Evolutionary conservation across 306 rosid genomes (phyloP).

Genomic region (Malus sieversii): DNA sequence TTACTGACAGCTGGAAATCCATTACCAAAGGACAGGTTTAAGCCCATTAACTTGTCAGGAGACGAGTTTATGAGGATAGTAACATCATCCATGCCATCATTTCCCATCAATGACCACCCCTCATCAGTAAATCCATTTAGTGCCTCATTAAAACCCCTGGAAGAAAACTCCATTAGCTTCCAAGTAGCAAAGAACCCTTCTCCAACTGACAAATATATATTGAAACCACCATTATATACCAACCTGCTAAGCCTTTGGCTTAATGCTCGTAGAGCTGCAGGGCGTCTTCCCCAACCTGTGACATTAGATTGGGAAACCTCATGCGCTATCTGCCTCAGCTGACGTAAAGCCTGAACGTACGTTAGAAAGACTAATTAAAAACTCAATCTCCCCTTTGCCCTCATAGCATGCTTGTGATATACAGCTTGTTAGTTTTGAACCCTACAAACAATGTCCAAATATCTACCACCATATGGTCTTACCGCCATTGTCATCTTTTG

Average conservation of each 20-base stretch:
- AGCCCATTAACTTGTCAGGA: constrained; percentile 86
- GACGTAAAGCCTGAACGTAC: constrained; percentile 68
- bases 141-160: constrained; percentile 96
- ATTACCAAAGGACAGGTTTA: constrained; percentile 73
- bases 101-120: constrained; percentile 94
- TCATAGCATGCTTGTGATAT: not conserved
- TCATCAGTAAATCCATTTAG: constrained; percentile 94
- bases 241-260: constrained; percentile 92
- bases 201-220: not conserved
- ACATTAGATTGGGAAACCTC: constrained; percentile 88
- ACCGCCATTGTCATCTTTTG: constrained; percentile 98
- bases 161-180: constrained; percentile 23
- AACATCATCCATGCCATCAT: constrained; percentile 90
- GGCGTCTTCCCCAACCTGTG: constrained; percentile 94
- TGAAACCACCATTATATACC: constrained; percentile 8
- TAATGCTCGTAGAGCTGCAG: constrained; percentile 84
- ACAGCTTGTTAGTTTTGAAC: not conserved
- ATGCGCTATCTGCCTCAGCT: constrained; percentile 85
- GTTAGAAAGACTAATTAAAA: constrained; percentile 2
- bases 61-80: constrained; percentile 82
- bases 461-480: constrained; percentile 21
- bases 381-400: not conserved
- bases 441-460: not conserved
- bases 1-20: constrained; percentile 88
- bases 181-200: not conserved